A percentile compares a stretch with the other conserved stretches of the same genome.
These are phyloP conservation scores for Penicillium sp. DNA, from an alignment of 2,329 filamentous ascomycete genomes.

Conservation along the genomic window DNA sequence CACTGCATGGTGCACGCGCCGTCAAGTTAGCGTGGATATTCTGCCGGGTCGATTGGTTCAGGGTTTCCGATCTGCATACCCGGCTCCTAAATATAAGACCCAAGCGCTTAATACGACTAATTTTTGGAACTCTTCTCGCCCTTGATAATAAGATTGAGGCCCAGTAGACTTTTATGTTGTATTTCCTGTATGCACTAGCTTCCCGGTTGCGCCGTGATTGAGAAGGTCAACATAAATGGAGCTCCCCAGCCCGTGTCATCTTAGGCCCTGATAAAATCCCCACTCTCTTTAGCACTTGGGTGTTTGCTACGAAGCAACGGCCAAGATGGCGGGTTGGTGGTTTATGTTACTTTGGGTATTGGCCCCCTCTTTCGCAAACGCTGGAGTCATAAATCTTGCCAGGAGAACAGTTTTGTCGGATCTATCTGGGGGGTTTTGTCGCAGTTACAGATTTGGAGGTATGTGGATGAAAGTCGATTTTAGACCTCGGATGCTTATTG, in stretches of 20 bases:
- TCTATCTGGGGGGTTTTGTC: slow-evolving; percentile 12
- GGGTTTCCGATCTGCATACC: too few species aligned
- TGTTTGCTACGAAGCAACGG: neutral
- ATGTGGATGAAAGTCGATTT: neutral
- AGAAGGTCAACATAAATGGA: neutral
- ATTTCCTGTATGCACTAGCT: too few species aligned
- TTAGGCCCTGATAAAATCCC: neutral
- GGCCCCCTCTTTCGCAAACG: neutral
- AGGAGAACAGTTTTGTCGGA: neutral
- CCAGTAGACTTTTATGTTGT: too few species aligned
- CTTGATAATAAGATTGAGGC: neutral
- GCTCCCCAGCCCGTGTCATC: neutral
- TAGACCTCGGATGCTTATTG: neutral
- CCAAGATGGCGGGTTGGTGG: neutral
- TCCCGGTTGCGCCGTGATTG: neutral
- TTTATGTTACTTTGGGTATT: neutral
- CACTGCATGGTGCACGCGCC: too few species aligned
- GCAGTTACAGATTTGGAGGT: slow-evolving; percentile 16
- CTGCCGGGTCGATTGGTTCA: too few species aligned
- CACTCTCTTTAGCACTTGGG: neutral
- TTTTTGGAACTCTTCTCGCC: neutral
- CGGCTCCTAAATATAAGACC: neutral
- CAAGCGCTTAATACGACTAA: neutral
- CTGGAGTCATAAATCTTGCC: neutral
- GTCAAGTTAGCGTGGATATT: too few species aligned